These are phyloP conservation scores for Myxozyma neotropica DNA, from an alignment of 805 yeast species.

Conservation along the genomic window DNA sequence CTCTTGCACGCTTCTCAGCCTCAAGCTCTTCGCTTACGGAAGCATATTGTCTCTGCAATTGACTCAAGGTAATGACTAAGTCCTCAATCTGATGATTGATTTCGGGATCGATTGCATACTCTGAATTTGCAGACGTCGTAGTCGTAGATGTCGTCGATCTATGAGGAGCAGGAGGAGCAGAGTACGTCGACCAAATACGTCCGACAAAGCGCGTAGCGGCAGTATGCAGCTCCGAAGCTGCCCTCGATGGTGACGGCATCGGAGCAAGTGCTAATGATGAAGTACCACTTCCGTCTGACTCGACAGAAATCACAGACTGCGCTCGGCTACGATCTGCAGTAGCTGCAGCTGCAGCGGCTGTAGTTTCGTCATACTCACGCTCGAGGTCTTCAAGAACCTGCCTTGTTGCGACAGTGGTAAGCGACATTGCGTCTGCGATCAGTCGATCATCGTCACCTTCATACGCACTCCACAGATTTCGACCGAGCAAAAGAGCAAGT, in stretches of 20 bases:
- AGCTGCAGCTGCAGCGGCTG: too few relatives aligned
- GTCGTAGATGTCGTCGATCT: background rate
- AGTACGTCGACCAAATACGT: constrained; percentile 23
- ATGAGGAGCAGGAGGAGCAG: background rate
- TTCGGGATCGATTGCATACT: constrained; percentile 13
- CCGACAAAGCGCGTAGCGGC: constrained; percentile 32
- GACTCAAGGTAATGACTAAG: constrained; percentile 28
- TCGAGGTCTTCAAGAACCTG: constrained; percentile 29
- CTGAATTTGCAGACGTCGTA: background rate
- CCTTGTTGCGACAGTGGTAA: constrained; percentile 32
- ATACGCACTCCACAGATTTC: constrained; percentile 49
- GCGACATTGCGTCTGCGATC: constrained; percentile 40
- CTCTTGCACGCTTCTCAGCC: constrained; percentile 30
- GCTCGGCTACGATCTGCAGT: background rate
- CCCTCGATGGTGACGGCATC: constrained; percentile 12
- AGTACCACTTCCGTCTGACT: background rate
- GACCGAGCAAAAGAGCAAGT: constrained; percentile 47
- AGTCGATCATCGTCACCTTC: constrained; percentile 45
- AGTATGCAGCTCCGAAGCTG: constrained; percentile 29
- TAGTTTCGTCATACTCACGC: constrained; percentile 2
- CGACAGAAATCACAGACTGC: background rate
- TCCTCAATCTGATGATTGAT: constrained; percentile 33
- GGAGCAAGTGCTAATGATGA: background rate
- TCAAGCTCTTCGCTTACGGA: constrained; percentile 31
- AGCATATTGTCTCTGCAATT: constrained; percentile 32